These are phyloP conservation scores for Hypericum androsaemum DNA, from an alignment of 345 rosid species.

Conservation along the genomic window DNA sequence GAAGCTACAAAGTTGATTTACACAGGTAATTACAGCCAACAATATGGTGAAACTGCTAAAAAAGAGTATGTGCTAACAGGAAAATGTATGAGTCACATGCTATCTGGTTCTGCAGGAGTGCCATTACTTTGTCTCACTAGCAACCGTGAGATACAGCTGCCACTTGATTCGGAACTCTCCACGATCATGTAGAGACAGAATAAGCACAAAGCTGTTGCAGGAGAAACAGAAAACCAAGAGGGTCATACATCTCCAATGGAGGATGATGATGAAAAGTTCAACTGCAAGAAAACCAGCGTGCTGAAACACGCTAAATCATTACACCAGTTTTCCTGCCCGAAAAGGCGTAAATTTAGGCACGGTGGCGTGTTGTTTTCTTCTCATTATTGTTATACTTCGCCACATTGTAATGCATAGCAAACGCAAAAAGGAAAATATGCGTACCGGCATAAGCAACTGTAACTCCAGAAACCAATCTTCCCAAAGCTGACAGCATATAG, in stretches of 20 bases:
- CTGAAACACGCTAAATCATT: too few relatives aligned
- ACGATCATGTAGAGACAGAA: conserved; percentile 69
- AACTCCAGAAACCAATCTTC: conserved; percentile 73
- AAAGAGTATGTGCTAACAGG: too few relatives aligned
- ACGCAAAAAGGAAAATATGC: conserved; percentile 5
- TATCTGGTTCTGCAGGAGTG: conserved; percentile 27
- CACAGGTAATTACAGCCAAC: too few relatives aligned
- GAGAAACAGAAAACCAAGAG: background rate
- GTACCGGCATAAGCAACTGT: conserved; percentile 94
- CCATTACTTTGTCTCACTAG: conserved; percentile 31
- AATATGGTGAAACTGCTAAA: too few relatives aligned
- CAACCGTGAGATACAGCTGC: conserved; percentile 25
- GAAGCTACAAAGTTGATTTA: too few relatives aligned
- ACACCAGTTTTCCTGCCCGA: too few relatives aligned
- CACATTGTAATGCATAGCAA: background rate
- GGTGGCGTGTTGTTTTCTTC: too few relatives aligned
- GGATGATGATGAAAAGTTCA: background rate
- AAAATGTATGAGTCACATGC: background rate
- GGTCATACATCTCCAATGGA: background rate
- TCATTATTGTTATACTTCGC: too few relatives aligned
- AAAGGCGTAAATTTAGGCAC: too few relatives aligned
- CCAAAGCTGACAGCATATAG: conserved; percentile 61
- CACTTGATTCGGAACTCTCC: conserved; percentile 43
- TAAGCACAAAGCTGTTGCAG: conserved; percentile 55
- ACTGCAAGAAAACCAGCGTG: too few relatives aligned